Percentiles rank a stretch among this genome's conserved stretches.
Evolutionary conservation across 1,284 basidiomycete species (phyloP).

Genomic region (Phellinidium pouzarii): DNA sequence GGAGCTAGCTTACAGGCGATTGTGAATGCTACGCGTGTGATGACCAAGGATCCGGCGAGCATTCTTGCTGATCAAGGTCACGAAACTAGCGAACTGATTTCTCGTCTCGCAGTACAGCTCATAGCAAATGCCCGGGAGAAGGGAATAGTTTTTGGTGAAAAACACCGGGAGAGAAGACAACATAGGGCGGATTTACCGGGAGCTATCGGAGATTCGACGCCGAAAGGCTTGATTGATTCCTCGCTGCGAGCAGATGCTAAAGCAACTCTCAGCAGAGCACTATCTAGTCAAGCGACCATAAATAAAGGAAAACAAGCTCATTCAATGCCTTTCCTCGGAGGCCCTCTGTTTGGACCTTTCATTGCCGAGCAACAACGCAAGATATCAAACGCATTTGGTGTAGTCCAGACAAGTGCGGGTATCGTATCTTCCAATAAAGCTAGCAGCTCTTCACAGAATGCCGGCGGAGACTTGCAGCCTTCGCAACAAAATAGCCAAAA

Average conservation of each 20-base stretch:
- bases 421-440: conserved; percentile 10
- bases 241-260: conserved; percentile 7
- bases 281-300: conserved; percentile 24
- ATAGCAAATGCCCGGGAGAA: conserved; percentile 69
- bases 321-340: conserved; percentile 27
- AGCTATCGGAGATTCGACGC: conserved; percentile 17
- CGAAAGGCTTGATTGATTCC: conserved; percentile 21
- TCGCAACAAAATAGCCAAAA: conserved; percentile 20
- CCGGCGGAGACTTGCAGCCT: conserved; percentile 21
- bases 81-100: conserved; percentile 56
- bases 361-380: conserved; percentile 46
- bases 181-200: conserved; percentile 14
- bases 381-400: conserved; percentile 27
- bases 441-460: conserved; percentile 8
- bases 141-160: conserved; percentile 49
- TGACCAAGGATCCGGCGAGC: conserved; percentile 74
- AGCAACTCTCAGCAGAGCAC: conserved; percentile 24
- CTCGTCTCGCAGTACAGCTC: conserved; percentile 62
- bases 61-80: conserved; percentile 63
- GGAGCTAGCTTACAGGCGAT: conserved; percentile 68
- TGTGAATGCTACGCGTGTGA: conserved; percentile 79
- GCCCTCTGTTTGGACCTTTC: conserved; percentile 55
- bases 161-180: conserved; percentile 42
- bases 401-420: conserved; percentile 21
- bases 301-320: background rate